Evolutionary conservation across 2,329 filamentous ascomycete species (phyloP).

Genomic region (Hymenoscyphus albidus): DNA sequence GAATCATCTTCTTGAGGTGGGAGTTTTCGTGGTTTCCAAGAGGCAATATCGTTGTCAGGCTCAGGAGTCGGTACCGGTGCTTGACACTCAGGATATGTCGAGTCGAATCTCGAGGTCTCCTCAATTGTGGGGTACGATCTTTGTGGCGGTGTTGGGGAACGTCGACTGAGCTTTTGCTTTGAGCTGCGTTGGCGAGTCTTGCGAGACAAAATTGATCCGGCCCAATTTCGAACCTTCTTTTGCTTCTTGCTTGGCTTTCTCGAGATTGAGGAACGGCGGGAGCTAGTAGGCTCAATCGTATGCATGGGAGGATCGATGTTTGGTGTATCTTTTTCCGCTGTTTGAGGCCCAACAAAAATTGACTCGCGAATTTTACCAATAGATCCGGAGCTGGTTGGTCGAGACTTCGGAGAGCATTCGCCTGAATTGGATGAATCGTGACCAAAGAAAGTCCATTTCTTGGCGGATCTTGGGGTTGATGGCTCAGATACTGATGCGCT

Average conservation of each 20-base stretch:
- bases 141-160: conserved; percentile 43
- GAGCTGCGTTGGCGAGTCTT: conserved; percentile 44
- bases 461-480: conserved; percentile 32
- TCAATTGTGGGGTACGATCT: conserved; percentile 32
- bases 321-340: conserved; percentile 14
- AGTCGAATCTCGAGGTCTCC: conserved; percentile 24
- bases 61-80: conserved; percentile 18
- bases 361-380: conserved; percentile 31
- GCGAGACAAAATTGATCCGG: conserved; percentile 47
- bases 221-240: conserved; percentile 70
- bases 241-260: conserved; percentile 47
- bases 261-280: conserved; percentile 30
- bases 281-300: conserved; percentile 25
- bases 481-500: conserved; percentile 31
- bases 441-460: conserved; percentile 36
- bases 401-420: conserved; percentile 45
- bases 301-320: conserved; percentile 24
- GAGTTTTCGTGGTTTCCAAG: conserved; percentile 40
- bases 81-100: conserved; percentile 17
- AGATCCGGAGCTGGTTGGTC: conserved; percentile 43
- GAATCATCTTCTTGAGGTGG: conserved; percentile 53
- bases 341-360: conserved; percentile 15
- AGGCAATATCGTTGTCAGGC: conserved; percentile 29
- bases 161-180: conserved; percentile 40
- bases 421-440: conserved; percentile 30